Evolutionary conservation across 345 rosid species (phyloP).

Genomic region (Syzygium grande): DNA sequence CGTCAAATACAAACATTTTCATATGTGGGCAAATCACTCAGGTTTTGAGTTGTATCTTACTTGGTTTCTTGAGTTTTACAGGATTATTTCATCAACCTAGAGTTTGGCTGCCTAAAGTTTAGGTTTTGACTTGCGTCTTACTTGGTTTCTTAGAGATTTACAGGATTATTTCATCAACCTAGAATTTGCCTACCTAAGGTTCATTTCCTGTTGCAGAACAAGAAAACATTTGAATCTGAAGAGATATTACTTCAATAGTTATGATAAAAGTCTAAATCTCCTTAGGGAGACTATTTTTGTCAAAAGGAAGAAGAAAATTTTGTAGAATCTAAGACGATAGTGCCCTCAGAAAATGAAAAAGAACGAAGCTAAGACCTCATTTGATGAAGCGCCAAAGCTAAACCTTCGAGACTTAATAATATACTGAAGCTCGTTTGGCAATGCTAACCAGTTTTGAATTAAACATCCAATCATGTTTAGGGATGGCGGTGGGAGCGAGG

Average conservation of each 20-base stretch:
- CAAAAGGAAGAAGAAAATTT: not conserved
- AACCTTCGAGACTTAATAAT: not conserved
- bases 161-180: not conserved
- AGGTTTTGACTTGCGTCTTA: not conserved
- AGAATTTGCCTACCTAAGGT: not conserved
- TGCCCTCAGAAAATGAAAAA: not conserved
- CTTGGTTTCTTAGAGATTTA: not conserved
- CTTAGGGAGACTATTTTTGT: not conserved
- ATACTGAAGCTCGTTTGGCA: not conserved
- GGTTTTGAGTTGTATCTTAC: not conserved
- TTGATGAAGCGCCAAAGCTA: not conserved
- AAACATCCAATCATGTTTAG: not conserved
- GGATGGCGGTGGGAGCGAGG: not conserved
- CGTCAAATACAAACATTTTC: not conserved
- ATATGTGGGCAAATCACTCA: not conserved
- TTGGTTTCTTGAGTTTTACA: not conserved
- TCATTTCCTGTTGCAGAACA: not conserved
- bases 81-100: not conserved
- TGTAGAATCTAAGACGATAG: not conserved
- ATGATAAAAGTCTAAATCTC: not conserved
- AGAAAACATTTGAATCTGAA: not conserved
- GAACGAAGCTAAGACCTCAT: not conserved
- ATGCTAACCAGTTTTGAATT: not conserved
- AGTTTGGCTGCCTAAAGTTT: not conserved
- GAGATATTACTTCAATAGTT: not conserved